phyloP scores from a whole-genome alignment of 192 early-diverging fungal species.

The Jimgerdemannia flammicorona region DNA sequence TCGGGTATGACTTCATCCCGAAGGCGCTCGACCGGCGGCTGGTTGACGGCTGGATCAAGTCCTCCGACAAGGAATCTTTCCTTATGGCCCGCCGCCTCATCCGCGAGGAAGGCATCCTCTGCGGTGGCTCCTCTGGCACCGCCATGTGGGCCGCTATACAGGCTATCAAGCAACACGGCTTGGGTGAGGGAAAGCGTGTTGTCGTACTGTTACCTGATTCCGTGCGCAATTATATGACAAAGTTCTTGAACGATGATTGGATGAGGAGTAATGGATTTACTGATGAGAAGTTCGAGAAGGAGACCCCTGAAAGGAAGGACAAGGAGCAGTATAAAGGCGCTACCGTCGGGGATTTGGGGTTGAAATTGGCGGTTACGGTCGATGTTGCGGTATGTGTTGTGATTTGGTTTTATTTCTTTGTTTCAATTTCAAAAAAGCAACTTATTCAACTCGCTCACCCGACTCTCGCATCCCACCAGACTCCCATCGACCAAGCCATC shows the following conservation, averaged over 20 bases:
- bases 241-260: slow-evolving; percentile 98
- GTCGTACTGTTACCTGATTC: slow-evolving; percentile 98
- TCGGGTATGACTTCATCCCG: slow-evolving; percentile 99
- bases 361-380: slow-evolving; percentile 85
- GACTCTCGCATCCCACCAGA: slow-evolving; percentile 14
- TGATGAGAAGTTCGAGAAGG: slow-evolving; percentile 68
- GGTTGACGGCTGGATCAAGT: slow-evolving; percentile 96
- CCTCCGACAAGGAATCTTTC: slow-evolving; percentile 94
- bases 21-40: slow-evolving; percentile 79
- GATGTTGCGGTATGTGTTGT: slow-evolving; percentile 44
- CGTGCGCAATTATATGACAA: slow-evolving; percentile 99
- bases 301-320: slow-evolving; percentile 59
- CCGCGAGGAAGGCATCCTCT: slow-evolving; percentile 94
- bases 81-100: slow-evolving; percentile 94
- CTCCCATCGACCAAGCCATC: slow-evolving; percentile 76
- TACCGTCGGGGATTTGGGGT: slow-evolving; percentile 73
- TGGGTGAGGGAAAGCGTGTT: slow-evolving; percentile 85
- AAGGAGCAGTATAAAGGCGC: slow-evolving; percentile 79
- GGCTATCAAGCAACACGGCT: slow-evolving; percentile 62
- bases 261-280: slow-evolving; percentile 89
- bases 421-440: background rate
- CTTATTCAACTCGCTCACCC: background rate
- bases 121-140: slow-evolving; percentile 94
- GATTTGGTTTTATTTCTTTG: too few species aligned
- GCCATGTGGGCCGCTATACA: slow-evolving; percentile 86